These are phyloP conservation scores for Talaromyces marneffei DNA, from an alignment of 2,329 filamentous ascomycete genomes.

Conservation along the genomic window DNA sequence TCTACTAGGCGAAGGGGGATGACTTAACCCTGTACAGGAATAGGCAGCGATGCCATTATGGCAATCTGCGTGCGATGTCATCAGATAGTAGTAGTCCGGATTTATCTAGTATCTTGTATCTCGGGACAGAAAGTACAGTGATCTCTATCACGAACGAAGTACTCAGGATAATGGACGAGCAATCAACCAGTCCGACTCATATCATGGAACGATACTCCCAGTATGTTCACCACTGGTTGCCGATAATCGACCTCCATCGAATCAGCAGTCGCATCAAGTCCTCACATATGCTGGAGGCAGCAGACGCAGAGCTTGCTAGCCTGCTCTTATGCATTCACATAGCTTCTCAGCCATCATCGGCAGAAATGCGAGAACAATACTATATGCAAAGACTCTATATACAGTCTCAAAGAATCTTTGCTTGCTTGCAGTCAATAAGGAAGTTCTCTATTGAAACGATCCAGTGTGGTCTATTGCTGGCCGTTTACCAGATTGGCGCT, in stretches of 20 bases:
- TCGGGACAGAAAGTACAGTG: neutral
- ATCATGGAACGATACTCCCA: neutral
- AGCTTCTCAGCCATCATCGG: conserved; percentile 2
- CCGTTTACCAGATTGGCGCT: conserved; percentile 11
- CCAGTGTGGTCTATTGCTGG: conserved; percentile 6
- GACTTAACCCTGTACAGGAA: neutral
- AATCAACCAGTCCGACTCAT: neutral
- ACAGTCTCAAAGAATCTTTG: neutral
- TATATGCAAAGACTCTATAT: neutral
- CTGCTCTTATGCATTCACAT: conserved; percentile 7
- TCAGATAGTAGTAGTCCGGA: neutral
- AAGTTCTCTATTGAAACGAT: neutral
- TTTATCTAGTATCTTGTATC: neutral
- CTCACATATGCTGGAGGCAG: neutral
- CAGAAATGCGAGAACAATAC: neutral
- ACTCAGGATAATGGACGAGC: neutral
- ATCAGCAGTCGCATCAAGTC: neutral
- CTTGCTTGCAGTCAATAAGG: neutral
- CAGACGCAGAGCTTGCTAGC: neutral
- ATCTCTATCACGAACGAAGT: neutral
- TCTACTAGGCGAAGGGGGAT: neutral
- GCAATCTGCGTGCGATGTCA: neutral
- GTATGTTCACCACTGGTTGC: conserved; percentile 3
- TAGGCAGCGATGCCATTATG: neutral
- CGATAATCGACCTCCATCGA: neutral